Conservation (phyloP, 257 asterid species). For the Solanum habrochaites region DNA sequence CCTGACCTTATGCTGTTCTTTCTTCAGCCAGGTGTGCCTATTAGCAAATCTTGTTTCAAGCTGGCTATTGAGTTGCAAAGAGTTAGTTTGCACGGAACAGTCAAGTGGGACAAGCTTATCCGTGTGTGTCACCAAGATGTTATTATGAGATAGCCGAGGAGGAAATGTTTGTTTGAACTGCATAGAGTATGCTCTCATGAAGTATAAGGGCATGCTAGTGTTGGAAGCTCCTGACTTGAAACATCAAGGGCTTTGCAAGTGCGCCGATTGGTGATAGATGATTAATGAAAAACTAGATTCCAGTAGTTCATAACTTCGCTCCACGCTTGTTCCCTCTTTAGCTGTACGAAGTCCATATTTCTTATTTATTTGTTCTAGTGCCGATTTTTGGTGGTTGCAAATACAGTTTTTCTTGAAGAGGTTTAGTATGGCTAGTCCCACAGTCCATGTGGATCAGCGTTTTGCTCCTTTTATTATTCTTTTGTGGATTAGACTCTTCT, state of each 20-base stretch:
- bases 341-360: slow-evolving; percentile 34
- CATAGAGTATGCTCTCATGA: slow-evolving; percentile 17
- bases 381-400: slow-evolving; percentile 16
- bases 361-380: slow-evolving; percentile 37
- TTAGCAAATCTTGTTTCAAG: not conserved
- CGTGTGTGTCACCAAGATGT: slow-evolving; percentile 12
- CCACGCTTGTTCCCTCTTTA: slow-evolving; percentile 28
- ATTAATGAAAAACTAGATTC: slow-evolving; percentile 24
- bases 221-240: slow-evolving; percentile 10
- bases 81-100: slow-evolving; percentile 1
- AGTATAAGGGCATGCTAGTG: slow-evolving; percentile 4
- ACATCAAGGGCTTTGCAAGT: slow-evolving; percentile 15
- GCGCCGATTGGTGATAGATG: slow-evolving; percentile 32
- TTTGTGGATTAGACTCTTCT: slow-evolving; percentile 2
- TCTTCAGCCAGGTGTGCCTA: slow-evolving; percentile 2
- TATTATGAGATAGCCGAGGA: slow-evolving; percentile 13
- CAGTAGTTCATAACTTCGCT: slow-evolving; percentile 19
- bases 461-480: not conserved
- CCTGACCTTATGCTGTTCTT: not conserved
- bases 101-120: slow-evolving; percentile 9
- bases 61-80: not conserved
- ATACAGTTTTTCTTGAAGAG: slow-evolving; percentile 17
- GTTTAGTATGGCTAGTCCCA: slow-evolving; percentile 15
- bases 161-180: slow-evolving; percentile 30
- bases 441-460: not conserved